phyloP scores from a whole-genome alignment of 2,329 filamentous ascomycete genomes.

The Penicillium oxalicum region DNA sequence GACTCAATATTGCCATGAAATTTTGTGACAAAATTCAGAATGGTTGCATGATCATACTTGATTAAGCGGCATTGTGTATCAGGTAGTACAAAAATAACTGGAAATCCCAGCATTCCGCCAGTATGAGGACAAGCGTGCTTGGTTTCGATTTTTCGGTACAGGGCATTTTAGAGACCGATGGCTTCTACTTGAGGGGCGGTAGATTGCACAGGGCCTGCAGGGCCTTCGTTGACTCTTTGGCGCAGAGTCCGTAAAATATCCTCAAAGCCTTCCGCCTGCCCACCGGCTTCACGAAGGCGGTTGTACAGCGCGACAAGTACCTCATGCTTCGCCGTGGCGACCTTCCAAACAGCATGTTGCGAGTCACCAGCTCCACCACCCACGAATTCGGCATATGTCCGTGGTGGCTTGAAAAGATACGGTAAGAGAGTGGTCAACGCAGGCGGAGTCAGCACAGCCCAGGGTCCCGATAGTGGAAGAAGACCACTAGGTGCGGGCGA shows the following conservation, averaged over 20 bases:
- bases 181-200: constrained; percentile 32
- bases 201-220: constrained; percentile 33
- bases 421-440: constrained; percentile 49
- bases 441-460: constrained; percentile 48
- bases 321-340: constrained; percentile 54
- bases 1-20: no score
- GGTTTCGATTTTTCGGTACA: no score
- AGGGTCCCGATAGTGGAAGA: constrained; percentile 43
- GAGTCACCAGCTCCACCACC: constrained; percentile 51
- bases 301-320: constrained; percentile 47
- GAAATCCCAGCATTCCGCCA: no score
- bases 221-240: constrained; percentile 39
- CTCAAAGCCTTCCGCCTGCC: constrained; percentile 29
- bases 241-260: constrained; percentile 38
- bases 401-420: constrained; percentile 52
- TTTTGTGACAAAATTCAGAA: no score
- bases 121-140: no score
- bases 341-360: constrained; percentile 52
- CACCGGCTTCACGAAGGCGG: constrained; percentile 36
- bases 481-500: constrained; percentile 31
- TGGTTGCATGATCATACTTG: no score
- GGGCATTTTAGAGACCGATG: constrained; percentile 18
- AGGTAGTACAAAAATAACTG: no score
- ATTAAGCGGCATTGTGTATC: no score
- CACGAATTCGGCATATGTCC: constrained; percentile 53